These are phyloP conservation scores for Jacaranda copaia DNA, from an alignment of 257 asterid genomes.

Conservation along the genomic window DNA sequence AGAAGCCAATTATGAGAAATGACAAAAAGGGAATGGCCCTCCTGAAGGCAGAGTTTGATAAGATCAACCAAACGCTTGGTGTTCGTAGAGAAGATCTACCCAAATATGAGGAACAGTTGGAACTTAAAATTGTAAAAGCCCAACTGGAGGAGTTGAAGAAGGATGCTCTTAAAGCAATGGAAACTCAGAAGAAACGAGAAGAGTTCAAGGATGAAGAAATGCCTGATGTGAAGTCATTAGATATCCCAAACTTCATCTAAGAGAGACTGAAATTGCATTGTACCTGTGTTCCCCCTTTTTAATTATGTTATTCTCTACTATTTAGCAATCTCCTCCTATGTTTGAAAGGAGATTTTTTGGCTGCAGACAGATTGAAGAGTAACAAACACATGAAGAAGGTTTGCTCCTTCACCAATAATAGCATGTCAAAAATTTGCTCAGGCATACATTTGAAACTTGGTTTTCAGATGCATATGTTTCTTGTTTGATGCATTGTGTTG, in stretches of 20 bases:
- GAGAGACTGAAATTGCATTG: conserved; percentile 17
- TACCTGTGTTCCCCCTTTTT: conserved; percentile 31
- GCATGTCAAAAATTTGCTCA: conserved; percentile 36
- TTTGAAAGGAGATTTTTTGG: conserved; percentile 36
- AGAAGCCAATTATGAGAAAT: conserved; percentile 87
- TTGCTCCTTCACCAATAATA: conserved; percentile 40
- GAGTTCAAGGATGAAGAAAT: conserved; percentile 85
- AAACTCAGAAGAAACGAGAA: conserved; percentile 90
- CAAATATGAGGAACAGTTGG: conserved; percentile 86
- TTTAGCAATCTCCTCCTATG: conserved; percentile 42
- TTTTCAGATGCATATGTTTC: conserved; percentile 32
- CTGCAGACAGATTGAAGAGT: conserved; percentile 46
- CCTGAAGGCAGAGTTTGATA: conserved; percentile 78
- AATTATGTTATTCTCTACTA: conserved; percentile 22
- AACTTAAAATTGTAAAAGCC: conserved; percentile 85
- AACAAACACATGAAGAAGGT: conserved; percentile 22
- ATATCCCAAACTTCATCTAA: conserved; percentile 80
- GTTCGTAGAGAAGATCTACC: conserved; percentile 59
- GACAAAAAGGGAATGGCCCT: conserved; percentile 93
- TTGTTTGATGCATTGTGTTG: conserved; percentile 32
- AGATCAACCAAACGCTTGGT: conserved; percentile 82
- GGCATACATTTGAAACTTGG: conserved; percentile 37
- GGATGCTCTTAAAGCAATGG: conserved; percentile 92
- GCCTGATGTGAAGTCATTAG: conserved; percentile 84
- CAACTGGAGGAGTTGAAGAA: conserved; percentile 87